phyloP scores from a whole-genome alignment of 1,139 yeast species.

The Suhomyces kunorum region DNA sequence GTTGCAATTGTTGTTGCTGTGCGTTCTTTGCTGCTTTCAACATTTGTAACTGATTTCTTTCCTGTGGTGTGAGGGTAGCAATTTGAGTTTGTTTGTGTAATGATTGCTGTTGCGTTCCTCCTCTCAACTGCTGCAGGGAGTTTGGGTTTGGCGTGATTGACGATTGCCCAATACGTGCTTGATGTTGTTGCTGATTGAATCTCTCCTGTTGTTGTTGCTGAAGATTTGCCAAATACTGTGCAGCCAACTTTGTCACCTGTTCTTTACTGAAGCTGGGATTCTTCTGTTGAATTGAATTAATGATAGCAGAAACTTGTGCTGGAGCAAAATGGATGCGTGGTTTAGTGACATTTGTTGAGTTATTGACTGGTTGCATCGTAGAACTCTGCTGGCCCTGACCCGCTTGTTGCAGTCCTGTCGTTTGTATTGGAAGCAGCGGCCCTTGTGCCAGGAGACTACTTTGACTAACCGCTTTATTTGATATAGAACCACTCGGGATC shows the following conservation, averaged over 20 bases:
- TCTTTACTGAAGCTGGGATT: constrained; percentile 69
- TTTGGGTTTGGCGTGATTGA: neutral
- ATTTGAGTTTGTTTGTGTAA: constrained; percentile 28
- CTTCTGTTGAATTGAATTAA: constrained; percentile 66
- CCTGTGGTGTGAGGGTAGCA: constrained; percentile 40
- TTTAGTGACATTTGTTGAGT: constrained; percentile 18
- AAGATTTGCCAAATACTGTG: constrained; percentile 62
- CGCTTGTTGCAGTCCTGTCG: neutral
- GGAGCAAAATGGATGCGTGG: constrained; percentile 53
- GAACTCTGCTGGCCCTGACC: neutral
- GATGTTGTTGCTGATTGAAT: constrained; percentile 35
- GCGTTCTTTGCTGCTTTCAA: constrained; percentile 36
- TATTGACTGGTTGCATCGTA: neutral
- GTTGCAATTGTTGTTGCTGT: constrained; percentile 30
- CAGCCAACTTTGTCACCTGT: constrained; percentile 73
- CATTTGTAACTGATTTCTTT: constrained; percentile 40
- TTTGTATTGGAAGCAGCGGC: neutral
- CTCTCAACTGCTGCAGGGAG: constrained; percentile 8
- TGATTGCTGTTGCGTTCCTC: constrained; percentile 4
- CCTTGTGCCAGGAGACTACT: neutral
- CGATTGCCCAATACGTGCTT: constrained; percentile 9
- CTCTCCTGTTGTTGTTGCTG: constrained; percentile 52
- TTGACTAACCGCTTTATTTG: constrained; percentile 7
- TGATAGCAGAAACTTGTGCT: constrained; percentile 69
- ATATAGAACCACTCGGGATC: constrained; percentile 7